Base-by-base conservation (phyloP, 73 alveolate species). In the Durusdinium trenchii region DNA sequence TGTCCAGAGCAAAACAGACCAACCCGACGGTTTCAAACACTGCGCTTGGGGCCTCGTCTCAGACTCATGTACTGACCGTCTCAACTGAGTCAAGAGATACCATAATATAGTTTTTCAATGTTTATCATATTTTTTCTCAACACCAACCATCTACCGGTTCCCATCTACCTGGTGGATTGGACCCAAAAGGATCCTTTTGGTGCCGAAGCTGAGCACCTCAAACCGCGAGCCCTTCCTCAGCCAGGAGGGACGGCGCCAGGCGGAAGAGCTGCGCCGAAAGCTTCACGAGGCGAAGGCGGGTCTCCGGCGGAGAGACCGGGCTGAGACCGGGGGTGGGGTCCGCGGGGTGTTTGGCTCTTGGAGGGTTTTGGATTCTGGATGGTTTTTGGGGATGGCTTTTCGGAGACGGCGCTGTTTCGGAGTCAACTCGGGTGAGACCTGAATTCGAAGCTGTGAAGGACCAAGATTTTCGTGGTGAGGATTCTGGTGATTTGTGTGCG, bases 271-370 rank as follows among this genome's bases (percentile, higher is more conserved):
- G 47, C 62, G 98, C 38, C 43, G 57, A n/a, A 91, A 91, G 60
- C 98, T 91, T 26, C 51, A 9, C 23, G 98, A 91, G 3, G 98
- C 98, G 48, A 69, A 91, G 98, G 98, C n/a, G 87, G 30, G 4
- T 38, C 81, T 5, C 16, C 10, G 16, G 42, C 36, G 45, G 43
- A 67, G 30, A 60, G 30, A n/a, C n/a, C n/a, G n/a, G n/a, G n/a
- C n/a, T n/a, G n/a, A n/a, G n/a, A n/a, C n/a, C n/a, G n/a, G n/a
- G n/a, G n/a, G n/a, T n/a, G n/a, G n/a, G n/a, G n/a, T n/a, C n/a
- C n/a, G n/a, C n/a, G n/a, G n/a, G n/a, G n/a, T n/a, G n/a, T n/a
- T n/a, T 60, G 73, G 30, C 73, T 60, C 30, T 23, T 23, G 30
- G 18, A 32, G 73, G 73, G 30, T 23, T 23, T 60, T 60, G 73